Evolutionary conservation across 202 grass and related monocot genomes (phyloP), one percentile per base, ranked within the genome.

Genomic region (Miscanthus sacchariflorus): DNA sequence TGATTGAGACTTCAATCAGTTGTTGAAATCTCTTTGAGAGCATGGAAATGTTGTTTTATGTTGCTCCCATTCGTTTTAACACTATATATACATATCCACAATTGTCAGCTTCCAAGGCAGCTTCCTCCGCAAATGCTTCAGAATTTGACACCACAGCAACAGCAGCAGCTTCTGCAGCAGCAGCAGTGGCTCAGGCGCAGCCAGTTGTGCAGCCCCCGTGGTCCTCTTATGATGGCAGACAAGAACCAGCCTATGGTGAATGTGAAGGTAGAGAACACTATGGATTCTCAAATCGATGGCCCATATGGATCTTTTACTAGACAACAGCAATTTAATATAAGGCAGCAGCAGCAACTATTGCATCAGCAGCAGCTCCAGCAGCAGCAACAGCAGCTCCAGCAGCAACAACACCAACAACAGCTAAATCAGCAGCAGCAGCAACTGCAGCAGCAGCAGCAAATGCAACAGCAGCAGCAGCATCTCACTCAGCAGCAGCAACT

Each of bases 221-320:
- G 94, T 14, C 75, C 94, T 63, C 80, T 96, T 74, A 87, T 79
- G 23, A 90, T 98, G 77, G 84, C 90, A 70, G 96, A 99, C 70
- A 93, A 93, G 83, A 90, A 84, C 72, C 94, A 99, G 52, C 70
- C 87, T 25, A 52, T 99, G 87, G 84, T 85, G 9, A 93, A 96
- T 84, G 97, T 96, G 68, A 96, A 99, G 84, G 84, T 93, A 4
- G 97, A 99, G 65, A 99, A 96, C 72, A 89, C 86, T 28, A 89
- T 90, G 72, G 96, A 98, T 77, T 86, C 94, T 76, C 88, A 91
- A 78, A 79, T 88, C 0, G 97, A 96, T 84, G 35, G 74, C 15
- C 42, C 90, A 4, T 92, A 93, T 36, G 85, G 86, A 80, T 78
- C 81, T 82, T 39, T 92, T 25, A 85, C 14, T n/a, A 89, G 70